Conservation (phyloP, 2,329 filamentous ascomycete species). For the Paraphoma sp. region DNA sequence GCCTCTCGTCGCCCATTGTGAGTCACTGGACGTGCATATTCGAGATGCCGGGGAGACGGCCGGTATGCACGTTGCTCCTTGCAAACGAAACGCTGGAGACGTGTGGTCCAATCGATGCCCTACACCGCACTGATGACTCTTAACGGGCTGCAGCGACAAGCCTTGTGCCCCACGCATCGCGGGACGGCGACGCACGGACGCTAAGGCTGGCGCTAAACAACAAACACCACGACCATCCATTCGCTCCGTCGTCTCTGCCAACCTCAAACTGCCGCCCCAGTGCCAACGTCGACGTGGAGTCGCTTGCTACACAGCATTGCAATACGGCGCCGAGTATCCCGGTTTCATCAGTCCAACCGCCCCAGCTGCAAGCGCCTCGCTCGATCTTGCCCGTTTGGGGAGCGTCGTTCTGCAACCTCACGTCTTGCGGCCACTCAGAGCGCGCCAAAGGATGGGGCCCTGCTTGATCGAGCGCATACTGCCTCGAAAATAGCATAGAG, state of each 20-base stretch:
- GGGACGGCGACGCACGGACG: conserved; percentile 26
- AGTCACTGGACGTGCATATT: conserved; percentile 42
- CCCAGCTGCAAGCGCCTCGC: conserved; percentile 44
- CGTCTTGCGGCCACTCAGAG: conserved; percentile 34
- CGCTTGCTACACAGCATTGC: conserved; percentile 17
- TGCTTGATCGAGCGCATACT: conserved; percentile 22
- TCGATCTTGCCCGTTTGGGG: conserved; percentile 27
- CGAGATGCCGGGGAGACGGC: conserved; percentile 18
- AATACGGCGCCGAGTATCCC: conserved; percentile 32
- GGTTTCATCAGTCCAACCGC: conserved; percentile 48
- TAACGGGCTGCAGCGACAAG: conserved; percentile 21
- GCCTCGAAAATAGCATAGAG: conserved; percentile 33
- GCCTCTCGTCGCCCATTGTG: conserved; percentile 37
- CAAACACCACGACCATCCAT: conserved; percentile 39
- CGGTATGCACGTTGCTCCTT: conserved; percentile 26
- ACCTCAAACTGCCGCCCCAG: conserved; percentile 42
- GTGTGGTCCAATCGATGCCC: conserved; percentile 39
- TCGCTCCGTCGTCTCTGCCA: conserved; percentile 34
- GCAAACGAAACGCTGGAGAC: conserved; percentile 42
- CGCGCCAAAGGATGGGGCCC: conserved; percentile 16
- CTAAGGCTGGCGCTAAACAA: conserved; percentile 36
- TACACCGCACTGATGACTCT: conserved; percentile 38
- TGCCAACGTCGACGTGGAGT: conserved; percentile 5
- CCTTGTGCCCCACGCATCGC: conserved; percentile 19
- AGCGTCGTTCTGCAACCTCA: conserved; percentile 29